Base-by-base conservation (phyloP, 306 rosid species). In the Cicer cuneatum region DNA sequence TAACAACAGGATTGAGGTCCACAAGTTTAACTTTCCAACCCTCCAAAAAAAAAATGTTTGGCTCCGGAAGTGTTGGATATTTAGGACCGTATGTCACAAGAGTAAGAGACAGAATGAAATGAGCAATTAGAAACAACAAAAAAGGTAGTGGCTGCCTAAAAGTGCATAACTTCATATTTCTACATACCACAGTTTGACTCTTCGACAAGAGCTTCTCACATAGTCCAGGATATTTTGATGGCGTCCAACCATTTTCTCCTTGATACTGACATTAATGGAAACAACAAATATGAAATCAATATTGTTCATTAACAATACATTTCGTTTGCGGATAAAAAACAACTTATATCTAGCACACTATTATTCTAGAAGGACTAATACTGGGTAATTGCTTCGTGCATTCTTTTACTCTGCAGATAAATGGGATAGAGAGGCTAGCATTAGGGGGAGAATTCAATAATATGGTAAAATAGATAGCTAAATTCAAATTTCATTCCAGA, bases 191-290 rank as follows among this genome's bases (percentile, higher is more conserved):
- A 60, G 98, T 85, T 81, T 91, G 97, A 84, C 98, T 94, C 84
- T 94, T 91, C 0, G 93, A 81, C 66, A 94, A 87, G 62, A 94
- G 64, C 90, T 86, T 94, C 82, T 94, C 97, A 0, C 88, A 94
- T 14, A 94, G 72, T 79, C 98, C 98, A 2, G 93, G 91, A 76
- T 94, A 94, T 33, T 87, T 91, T 78, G 95, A 90, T 10, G 96
- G 98, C 77, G 67, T 80, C 98, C 98, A 94, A 60, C 98, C 98
- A 15, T 86, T 85, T 38, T 94, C 95, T 73, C 98, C 98, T 91
- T 94, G 98, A 87, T 94, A 94, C 97, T 94, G 91, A 76, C 38
- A 65, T 39, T 41, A 46, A 72, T 66, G 54, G 41, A 62, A 53
- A 54, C 75, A 81, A 64, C 18, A 57, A 70, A 60, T 68, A 65